Base-by-base conservation (phyloP, 2,329 filamentous ascomycete species). In the Aspergillus sp. region DNA sequence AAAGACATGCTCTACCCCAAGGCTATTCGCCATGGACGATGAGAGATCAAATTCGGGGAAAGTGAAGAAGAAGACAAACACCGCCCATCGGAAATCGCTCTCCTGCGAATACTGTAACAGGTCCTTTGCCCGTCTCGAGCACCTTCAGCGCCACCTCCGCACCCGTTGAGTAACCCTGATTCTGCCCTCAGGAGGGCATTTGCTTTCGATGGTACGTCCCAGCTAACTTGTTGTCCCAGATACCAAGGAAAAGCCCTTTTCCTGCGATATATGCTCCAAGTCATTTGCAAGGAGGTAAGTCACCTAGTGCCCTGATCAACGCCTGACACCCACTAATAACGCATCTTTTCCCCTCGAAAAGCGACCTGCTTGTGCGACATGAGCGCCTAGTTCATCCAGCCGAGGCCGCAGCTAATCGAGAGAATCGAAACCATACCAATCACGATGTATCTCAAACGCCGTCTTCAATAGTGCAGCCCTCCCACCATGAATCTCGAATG, bases 131-230 rank as follows among this genome's bases (percentile, higher is more conserved):
- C 75, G 78, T 51, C 66, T 80, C 61, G 78, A 80, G 69, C 78
- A 80, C 72, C 77, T 80, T 67, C 78, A 80, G 74, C 74, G 78
- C 64, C 78, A 80, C 75, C 77, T 80, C 72, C 76, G 78, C 72
- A 80, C 78, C 63, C 78, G 75, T 78, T 75, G 74, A 76, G 74
- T 74, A 71, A 70, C 71, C 70, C 71, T 70, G 59, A 57, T 51
- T 39, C 48, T 55, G 56, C 56, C 52, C 63, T 53, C 62, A 46
- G 60, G 49, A 35, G 47, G 44, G 14, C 23, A 24, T 35, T 51
- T 24, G n/a, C 27, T 41, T 51, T 35, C n/a, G 43, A 49, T 12
- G 40, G 27, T 31, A 21, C 37, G 24, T 19, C 15, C 57, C 52
- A 41, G 44, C 67, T 74, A 68, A 72, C 64, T 43, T 58, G 54